Conservation (phyloP, 805 yeast genomes). For the Dipodascopsis tothii region DNA sequence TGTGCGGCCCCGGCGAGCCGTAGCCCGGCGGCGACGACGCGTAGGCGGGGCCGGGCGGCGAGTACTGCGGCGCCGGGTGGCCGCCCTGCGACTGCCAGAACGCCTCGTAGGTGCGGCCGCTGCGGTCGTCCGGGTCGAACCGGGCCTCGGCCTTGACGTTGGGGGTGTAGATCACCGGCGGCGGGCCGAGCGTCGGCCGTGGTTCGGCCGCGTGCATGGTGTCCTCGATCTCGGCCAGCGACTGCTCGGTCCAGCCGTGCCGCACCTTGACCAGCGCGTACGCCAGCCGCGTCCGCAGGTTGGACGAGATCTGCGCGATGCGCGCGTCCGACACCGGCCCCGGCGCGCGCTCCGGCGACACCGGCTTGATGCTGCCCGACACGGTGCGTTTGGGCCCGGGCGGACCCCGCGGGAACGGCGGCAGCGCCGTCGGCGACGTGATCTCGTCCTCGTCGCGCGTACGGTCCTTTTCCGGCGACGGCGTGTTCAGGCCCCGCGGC, state of each 20-base stretch:
- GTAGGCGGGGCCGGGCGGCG: neutral
- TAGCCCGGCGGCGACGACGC: neutral
- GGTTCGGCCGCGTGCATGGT: conserved; percentile 4
- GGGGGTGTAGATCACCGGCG: neutral
- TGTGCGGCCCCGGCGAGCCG: neutral
- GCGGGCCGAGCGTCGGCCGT: neutral
- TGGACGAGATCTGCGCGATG: conserved; percentile 22
- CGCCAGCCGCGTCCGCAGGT: conserved; percentile 25
- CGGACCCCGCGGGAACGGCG: neutral
- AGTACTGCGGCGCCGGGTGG: neutral
- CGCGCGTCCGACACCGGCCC: neutral
- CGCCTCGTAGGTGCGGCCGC: conserved; percentile 5
- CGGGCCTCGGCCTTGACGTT: neutral
- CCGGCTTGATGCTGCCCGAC: neutral
- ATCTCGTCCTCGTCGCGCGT: neutral
- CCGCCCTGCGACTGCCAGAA: conserved; percentile 4
- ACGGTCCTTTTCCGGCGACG: neutral
- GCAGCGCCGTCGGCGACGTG: neutral
- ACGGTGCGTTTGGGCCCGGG: neutral
- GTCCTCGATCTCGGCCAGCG: conserved; percentile 22
- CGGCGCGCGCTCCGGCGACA: neutral
- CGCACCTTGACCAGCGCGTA: conserved; percentile 29
- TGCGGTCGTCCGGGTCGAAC: neutral
- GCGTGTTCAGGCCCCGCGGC: too few species aligned
- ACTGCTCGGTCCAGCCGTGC: conserved; percentile 25